These are phyloP conservation scores for Dactylellina haptotyla DNA, from an alignment of 2,329 filamentous ascomycete species.

Conservation along the genomic window DNA sequence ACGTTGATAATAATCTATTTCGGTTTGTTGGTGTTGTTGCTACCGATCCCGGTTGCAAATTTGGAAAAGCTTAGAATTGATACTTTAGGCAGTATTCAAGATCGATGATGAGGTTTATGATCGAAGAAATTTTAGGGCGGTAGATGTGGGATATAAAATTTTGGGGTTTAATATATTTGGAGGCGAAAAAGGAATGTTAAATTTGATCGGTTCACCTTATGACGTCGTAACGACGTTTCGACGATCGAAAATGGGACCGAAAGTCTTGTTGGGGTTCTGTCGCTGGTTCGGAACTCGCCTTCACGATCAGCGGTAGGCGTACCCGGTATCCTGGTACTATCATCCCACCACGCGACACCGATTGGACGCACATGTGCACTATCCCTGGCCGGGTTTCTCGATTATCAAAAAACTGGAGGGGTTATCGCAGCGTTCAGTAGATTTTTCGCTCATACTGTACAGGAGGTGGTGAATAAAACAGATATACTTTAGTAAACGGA, in stretches of 20 bases:
- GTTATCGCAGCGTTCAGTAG: slow-evolving; percentile 27
- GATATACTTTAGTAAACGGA: background rate
- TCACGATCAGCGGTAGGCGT: background rate
- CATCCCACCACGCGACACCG: background rate
- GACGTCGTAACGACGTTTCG: slow-evolving; percentile 5
- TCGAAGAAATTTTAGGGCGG: too few species aligned
- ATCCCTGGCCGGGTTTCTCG: background rate
- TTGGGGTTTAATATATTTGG: too few species aligned
- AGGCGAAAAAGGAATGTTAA: too few species aligned
- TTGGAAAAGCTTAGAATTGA: too few species aligned
- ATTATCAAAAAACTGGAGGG: too few species aligned
- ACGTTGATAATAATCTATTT: background rate
- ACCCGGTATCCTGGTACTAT: background rate
- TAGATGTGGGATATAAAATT: too few species aligned
- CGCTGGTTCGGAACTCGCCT: slow-evolving; percentile 34
- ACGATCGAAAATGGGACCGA: background rate
- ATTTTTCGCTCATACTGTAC: slow-evolving; percentile 53
- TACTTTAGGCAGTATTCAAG: too few species aligned
- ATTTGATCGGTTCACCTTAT: too few species aligned
- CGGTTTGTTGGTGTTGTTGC: background rate
- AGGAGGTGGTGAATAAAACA: slow-evolving; percentile 19
- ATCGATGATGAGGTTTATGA: too few species aligned
- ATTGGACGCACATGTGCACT: too few species aligned
- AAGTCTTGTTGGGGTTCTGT: background rate
- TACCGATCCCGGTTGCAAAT: too few species aligned